A percentile compares a stretch with the other conserved stretches of the same genome.
These are phyloP conservation scores for Phlebiopsis gigantea DNA, from an alignment of 768 basidiomycete genomes.

Conservation along the genomic window DNA sequence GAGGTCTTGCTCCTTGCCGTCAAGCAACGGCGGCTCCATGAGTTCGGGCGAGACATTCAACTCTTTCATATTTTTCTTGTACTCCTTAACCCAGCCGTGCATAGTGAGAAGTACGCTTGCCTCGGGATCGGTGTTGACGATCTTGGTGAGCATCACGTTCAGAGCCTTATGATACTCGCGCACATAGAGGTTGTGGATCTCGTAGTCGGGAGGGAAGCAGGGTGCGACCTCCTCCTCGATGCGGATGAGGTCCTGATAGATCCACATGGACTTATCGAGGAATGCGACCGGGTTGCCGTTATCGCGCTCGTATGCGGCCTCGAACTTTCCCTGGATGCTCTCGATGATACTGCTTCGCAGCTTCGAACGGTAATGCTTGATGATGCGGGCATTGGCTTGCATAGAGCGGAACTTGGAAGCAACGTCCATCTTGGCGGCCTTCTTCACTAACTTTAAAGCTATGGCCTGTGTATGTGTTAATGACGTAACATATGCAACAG, in stretches of 20 bases:
- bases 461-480: constrained; percentile 55
- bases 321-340: constrained; percentile 69
- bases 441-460: constrained; percentile 90
- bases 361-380: constrained; percentile 95
- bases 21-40: constrained; percentile 85
- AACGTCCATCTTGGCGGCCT: constrained; percentile 87
- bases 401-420: constrained; percentile 91
- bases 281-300: constrained; percentile 66
- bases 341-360: constrained; percentile 75
- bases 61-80: constrained; percentile 93
- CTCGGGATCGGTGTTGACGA: constrained; percentile 72
- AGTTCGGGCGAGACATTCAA: constrained; percentile 77
- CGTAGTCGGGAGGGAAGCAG: constrained; percentile 90
- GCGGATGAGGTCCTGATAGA: constrained; percentile 93
- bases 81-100: constrained; percentile 94
- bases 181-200: constrained; percentile 78
- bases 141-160: constrained; percentile 63
- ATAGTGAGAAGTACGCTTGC: constrained; percentile 84
- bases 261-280: constrained; percentile 77
- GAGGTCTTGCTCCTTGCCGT: constrained; percentile 88
- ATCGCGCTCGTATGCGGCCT: constrained; percentile 56
- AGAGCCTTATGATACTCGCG: constrained; percentile 88
- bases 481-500: neutral
- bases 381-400: constrained; percentile 85
- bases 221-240: constrained; percentile 86